These are phyloP conservation scores for Eutrema heterophyllum DNA, from an alignment of 345 rosid genomes.

Conservation along the genomic window DNA sequence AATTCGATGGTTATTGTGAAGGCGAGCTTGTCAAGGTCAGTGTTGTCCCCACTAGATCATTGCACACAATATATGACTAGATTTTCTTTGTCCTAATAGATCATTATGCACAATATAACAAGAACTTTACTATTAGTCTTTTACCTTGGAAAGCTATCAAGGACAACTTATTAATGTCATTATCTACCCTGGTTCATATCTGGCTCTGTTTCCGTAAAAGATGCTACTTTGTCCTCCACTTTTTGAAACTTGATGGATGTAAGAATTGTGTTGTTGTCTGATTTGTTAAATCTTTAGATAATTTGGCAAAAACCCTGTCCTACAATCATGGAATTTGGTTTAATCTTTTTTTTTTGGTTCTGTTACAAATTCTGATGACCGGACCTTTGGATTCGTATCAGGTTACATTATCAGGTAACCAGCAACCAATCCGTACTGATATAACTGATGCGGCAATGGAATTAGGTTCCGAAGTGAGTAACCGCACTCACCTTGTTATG, in stretches of 20 bases:
- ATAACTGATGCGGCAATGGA: conserved; percentile 98
- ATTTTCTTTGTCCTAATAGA: background rate
- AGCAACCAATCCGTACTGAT: conserved; percentile 86
- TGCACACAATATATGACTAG: background rate
- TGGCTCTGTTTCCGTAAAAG: background rate
- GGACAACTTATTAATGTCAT: background rate
- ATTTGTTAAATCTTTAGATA: background rate
- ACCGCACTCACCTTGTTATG: background rate
- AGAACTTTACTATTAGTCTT: background rate
- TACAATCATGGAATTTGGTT: background rate
- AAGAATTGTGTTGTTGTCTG: background rate
- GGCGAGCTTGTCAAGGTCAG: conserved; percentile 89
- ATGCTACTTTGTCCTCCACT: background rate
- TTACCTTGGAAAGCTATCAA: background rate
- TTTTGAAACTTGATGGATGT: background rate
- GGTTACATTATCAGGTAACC: conserved; percentile 89
- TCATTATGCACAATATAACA: background rate
- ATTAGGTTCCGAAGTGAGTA: conserved; percentile 77
- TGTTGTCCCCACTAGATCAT: background rate
- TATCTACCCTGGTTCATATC: background rate
- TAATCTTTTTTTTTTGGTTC: background rate
- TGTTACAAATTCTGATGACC: background rate
- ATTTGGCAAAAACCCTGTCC: background rate
- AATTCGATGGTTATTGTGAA: conserved; percentile 94
- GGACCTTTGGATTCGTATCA: conserved; percentile 12